Conservation (phyloP, 768 basidiomycete species). For the Ramaria sp. region DNA sequence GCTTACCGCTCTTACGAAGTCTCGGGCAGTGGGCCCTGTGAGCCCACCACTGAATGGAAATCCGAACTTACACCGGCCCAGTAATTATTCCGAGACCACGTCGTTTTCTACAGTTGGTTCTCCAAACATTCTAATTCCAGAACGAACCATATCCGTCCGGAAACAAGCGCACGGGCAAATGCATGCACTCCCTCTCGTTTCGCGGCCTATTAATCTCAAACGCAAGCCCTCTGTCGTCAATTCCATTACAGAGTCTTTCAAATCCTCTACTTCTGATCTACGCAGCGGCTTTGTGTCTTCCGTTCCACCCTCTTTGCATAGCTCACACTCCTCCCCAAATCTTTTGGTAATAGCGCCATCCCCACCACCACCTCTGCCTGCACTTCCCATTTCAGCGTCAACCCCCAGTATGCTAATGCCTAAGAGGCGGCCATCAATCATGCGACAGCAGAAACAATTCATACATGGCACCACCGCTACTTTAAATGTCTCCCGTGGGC, state of each 20-base stretch:
- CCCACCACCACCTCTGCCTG: background rate
- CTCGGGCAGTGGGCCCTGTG: slow-evolving; percentile 36
- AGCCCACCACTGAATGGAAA: slow-evolving; percentile 18
- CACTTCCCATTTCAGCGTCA: slow-evolving; percentile 1
- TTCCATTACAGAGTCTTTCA: background rate
- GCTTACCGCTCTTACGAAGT: slow-evolving; percentile 47
- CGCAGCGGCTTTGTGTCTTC: background rate
- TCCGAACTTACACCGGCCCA: background rate
- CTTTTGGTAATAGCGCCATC: background rate
- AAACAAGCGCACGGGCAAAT: background rate
- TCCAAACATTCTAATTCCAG: background rate
- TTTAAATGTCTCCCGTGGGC: background rate
- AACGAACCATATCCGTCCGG: background rate
- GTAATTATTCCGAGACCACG: background rate
- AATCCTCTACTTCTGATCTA: background rate
- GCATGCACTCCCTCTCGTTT: background rate
- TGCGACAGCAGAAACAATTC: background rate
- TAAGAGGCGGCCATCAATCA: slow-evolving; percentile 3
- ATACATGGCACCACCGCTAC: background rate
- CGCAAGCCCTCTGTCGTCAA: slow-evolving; percentile 5
- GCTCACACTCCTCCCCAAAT: slow-evolving; percentile 5
- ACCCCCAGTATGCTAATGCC: background rate
- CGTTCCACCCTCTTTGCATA: background rate
- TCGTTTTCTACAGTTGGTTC: background rate
- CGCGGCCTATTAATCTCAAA: background rate